These are phyloP conservation scores for Suillus paluster DNA, from an alignment of 768 basidiomycete genomes.

Conservation along the genomic window DNA sequence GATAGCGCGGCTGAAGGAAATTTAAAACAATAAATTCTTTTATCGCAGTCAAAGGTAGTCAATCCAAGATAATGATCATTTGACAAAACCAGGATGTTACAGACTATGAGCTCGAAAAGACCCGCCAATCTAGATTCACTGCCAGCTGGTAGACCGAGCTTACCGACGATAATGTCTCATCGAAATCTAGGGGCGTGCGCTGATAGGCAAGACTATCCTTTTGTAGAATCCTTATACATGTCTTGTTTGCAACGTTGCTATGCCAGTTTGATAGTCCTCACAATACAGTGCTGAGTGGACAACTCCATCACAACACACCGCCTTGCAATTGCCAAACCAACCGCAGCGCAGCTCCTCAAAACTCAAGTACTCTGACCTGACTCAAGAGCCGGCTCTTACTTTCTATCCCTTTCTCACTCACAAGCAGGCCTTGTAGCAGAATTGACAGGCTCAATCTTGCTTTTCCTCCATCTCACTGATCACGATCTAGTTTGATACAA, in stretches of 20 bases:
- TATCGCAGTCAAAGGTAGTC: background rate
- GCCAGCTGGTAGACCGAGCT: too few relatives aligned
- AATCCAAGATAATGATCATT: background rate
- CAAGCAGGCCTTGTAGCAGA: slow-evolving; percentile 10
- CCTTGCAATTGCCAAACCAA: background rate
- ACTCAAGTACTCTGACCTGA: background rate
- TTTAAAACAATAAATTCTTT: background rate
- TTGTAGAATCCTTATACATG: background rate
- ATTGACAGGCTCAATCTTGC: slow-evolving; percentile 11
- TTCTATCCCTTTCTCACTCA: background rate
- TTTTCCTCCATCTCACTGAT: background rate
- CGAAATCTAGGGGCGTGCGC: too few relatives aligned
- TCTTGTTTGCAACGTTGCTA: slow-evolving; percentile 1
- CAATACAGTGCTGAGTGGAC: background rate
- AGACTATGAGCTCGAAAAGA: background rate
- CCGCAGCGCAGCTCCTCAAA: background rate
- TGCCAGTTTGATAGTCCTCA: background rate
- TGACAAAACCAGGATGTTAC: background rate
- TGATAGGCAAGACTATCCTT: background rate
- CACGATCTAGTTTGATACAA: background rate
- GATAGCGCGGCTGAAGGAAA: slow-evolving; percentile 40
- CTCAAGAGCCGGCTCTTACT: slow-evolving; percentile 9
- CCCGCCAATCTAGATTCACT: too few relatives aligned
- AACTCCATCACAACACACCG: background rate
- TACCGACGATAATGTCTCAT: too few relatives aligned